Evolutionary conservation across 2,329 filamentous ascomycete species (phyloP).

Genomic region (Rasamsonia emersonii): DNA sequence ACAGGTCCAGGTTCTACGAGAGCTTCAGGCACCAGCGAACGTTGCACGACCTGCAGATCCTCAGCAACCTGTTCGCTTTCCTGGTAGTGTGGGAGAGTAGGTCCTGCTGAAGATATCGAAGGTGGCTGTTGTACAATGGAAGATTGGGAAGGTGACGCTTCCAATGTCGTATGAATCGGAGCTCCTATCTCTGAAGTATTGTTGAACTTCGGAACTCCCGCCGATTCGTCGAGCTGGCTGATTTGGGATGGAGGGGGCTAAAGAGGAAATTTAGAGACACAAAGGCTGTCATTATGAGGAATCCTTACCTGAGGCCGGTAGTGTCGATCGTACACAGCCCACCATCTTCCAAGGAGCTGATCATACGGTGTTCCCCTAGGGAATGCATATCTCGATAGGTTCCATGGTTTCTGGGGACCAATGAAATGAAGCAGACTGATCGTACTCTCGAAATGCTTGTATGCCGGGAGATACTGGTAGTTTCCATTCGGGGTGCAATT

Average conservation of each 20-base stretch:
- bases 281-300: neutral
- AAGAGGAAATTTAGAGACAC: neutral
- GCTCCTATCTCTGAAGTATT: too few species aligned
- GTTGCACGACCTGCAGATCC: constrained; percentile 8
- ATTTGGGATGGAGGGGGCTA: neutral
- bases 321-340: constrained; percentile 86
- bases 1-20: constrained; percentile 3
- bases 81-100: neutral
- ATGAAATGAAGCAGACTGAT: constrained; percentile 95
- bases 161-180: too few species aligned
- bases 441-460: constrained; percentile 80
- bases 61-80: constrained; percentile 3
- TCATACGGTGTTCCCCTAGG: constrained; percentile 50
- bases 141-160: too few species aligned
- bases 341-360: constrained; percentile 82
- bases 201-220: neutral
- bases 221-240: neutral
- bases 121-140: too few species aligned
- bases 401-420: constrained; percentile 84
- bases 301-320: constrained; percentile 44
- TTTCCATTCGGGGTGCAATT: constrained; percentile 95
- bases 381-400: constrained; percentile 39
- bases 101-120: neutral
- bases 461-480: constrained; percentile 95
- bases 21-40: constrained; percentile 7